Percentiles rank a stretch among this genome's conserved stretches.
These are phyloP conservation scores for Aeschynomene evenia DNA, from an alignment of 306 rosid genomes.

Conservation along the genomic window DNA sequence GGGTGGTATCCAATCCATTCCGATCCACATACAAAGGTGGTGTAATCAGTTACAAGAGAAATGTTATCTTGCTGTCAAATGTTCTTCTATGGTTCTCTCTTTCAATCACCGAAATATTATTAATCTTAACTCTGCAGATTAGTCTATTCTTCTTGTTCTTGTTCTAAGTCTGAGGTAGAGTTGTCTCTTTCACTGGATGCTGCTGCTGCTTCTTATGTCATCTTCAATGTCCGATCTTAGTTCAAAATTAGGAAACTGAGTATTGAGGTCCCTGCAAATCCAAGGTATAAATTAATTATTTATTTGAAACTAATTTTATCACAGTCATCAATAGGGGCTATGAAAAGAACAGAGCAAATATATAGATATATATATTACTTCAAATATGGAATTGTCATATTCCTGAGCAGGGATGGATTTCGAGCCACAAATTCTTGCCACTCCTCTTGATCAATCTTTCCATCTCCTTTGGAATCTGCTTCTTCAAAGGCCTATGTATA, in stretches of 20 bases:
- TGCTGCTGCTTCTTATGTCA: background rate
- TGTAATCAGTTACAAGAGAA: too few relatives aligned
- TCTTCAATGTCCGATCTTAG: constrained; percentile 28
- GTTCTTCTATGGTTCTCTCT: too few relatives aligned
- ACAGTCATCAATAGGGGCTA: too few relatives aligned
- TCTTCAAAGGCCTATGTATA: constrained; percentile 48
- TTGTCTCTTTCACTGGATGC: background rate
- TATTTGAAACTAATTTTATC: too few relatives aligned
- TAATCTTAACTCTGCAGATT: background rate
- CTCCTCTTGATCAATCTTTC: constrained; percentile 49
- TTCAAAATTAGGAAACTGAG: constrained; percentile 37
- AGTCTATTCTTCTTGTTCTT: background rate
- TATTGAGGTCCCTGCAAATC: constrained; percentile 48
- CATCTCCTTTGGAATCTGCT: constrained; percentile 60
- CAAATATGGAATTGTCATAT: constrained; percentile 65
- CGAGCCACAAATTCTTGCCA: constrained; percentile 39
- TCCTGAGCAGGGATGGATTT: constrained; percentile 58
- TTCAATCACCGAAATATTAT: too few relatives aligned
- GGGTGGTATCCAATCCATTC: too few relatives aligned
- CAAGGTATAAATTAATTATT: too few relatives aligned
- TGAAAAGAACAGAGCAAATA: constrained; percentile 11
- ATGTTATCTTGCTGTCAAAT: too few relatives aligned
- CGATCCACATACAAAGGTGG: too few relatives aligned
- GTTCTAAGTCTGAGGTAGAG: background rate
- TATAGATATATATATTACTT: too few relatives aligned